Base-by-base conservation (phyloP, 1,139 yeast genomes). In the Blastobotrys niveus region DNA sequence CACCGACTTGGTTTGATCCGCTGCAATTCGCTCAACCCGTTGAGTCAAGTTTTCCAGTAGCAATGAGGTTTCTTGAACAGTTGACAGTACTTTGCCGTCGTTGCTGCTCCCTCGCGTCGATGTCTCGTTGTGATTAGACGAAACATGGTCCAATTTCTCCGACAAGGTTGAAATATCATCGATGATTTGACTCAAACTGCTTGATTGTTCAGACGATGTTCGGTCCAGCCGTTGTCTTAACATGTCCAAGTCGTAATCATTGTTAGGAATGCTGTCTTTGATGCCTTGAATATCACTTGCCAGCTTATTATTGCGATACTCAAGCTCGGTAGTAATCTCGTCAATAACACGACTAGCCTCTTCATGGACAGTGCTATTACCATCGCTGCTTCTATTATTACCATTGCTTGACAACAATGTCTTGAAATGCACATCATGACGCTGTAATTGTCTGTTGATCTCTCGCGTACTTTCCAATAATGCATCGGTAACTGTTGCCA, bases 401-500 rank as follows among this genome's bases (percentile, higher is more conserved):
- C 22, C 21, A 15, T 27, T 19, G 17, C 17, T 8, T 5, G 20
- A 7, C 20, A 46, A n/a, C 15, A 51, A 35, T 4, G 36, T 45
- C 37, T 48, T 44, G 35, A 51, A 37, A 40, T 46, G 46, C 18
- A 42, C 22, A 20, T 52, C 55, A 24, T 49, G 53, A 7, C 49
- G 42, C 27, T 49, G 42, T 19, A 53, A 38, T 34, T 49, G 49
- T 9, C 49, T 37, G 25, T 36, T 39, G 14, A 53, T 49, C 33
- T 51, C 52, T 21, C 48, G 42, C n/a, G 55, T 52, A 14, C 58
- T 52, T 21, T 55, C 57, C 18, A 56, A 42, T 9, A 58, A 47
- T 3, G 52, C 51, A 37, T 55, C 57, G 1, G 56, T 46, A 14
- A 55, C 56, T 7, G 54, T 43, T n/a, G 51, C 42, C 21, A 56